phyloP scores from a whole-genome alignment of 2,329 filamentous ascomycete genomes.

The Aspergillus felis region DNA sequence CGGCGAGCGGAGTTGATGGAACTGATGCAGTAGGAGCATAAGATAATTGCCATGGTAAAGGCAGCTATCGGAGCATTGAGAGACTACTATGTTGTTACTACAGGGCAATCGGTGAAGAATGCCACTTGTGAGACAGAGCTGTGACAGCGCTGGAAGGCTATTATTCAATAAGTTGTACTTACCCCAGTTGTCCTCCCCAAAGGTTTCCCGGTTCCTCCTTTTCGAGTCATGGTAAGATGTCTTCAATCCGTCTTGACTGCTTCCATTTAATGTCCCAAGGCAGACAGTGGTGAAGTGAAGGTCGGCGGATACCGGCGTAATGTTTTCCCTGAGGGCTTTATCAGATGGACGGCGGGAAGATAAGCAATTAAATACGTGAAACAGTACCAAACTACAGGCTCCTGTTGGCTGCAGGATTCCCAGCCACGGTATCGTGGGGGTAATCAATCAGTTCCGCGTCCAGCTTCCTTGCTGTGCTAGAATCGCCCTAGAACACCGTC shows the following conservation, averaged over 20 bases:
- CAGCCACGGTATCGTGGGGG: neutral
- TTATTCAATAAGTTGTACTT: neutral
- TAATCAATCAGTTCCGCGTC: neutral
- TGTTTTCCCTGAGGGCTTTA: conserved; percentile 1
- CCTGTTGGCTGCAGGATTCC: neutral
- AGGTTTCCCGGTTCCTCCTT: neutral
- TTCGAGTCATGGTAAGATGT: neutral
- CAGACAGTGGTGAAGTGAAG: neutral
- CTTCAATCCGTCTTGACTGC: neutral
- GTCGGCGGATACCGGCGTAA: neutral
- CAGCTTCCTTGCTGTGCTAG: neutral
- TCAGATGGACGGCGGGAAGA: conserved; percentile 10
- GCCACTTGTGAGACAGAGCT: neutral
- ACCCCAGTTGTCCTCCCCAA: neutral
- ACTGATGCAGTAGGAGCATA: conserved; percentile 60
- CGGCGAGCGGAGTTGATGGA: conserved; percentile 64
- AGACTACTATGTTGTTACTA: conserved; percentile 35
- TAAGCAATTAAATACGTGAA: neutral
- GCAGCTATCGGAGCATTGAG: conserved; percentile 60
- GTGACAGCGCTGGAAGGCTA: neutral
- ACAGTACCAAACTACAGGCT: neutral
- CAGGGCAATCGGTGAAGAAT: neutral
- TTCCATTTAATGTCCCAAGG: neutral
- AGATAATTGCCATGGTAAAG: conserved; percentile 57
- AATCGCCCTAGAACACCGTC: neutral